Base-by-base conservation (phyloP, 164 flowering plant species). In the Taxillus chinensis region DNA sequence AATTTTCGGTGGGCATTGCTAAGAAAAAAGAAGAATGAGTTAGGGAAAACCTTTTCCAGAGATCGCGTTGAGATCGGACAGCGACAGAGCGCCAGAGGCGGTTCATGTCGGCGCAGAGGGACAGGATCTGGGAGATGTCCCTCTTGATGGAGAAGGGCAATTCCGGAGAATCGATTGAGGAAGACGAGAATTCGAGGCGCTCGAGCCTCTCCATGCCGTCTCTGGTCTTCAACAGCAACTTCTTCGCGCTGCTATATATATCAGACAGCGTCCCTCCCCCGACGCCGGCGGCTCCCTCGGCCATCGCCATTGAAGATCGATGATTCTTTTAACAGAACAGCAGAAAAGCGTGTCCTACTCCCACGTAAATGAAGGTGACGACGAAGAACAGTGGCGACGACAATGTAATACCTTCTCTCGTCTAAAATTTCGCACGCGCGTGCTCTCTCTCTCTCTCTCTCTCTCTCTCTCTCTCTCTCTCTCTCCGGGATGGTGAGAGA, bases 11-110 rank as follows among this genome's bases (percentile, higher is more conserved):
- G 27, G 27, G 27, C 0, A 27, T 27, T 27, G 27, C 27, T 27
- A 27, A 27, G 27, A 51, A 51, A 48, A 16, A 61, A 1, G 12
- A 17, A 60, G 41, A 8, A 6, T 13, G 2, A 58, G 46, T 37
- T 27, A 8, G 57, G 45, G 55, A 7, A 40, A 63, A 86, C 98
- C 98, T 79, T 70, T 77, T 87, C 98, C 98, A 92, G 64, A 92
- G 89, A 82, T 92, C 98, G 60, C 98, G 89, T 62, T 92, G 97
- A 17, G 93, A 73, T 55, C 86, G 87, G 63, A 84, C 75, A 43
- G 83, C 68, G 17, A 88, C 69, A 58, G 98, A 90, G 53, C 98
- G 83, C 92, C 92, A 90, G 41, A 86, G 83, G 5, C 79, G 89
- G 48, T 90, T 96, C 98, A 92, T 92, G 45, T 92, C 83, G 43